A percentile compares a stretch with the other conserved stretches of the same genome.
These are phyloP conservation scores for Euclidium syriacum DNA, from an alignment of 345 rosid species.

Conservation along the genomic window DNA sequence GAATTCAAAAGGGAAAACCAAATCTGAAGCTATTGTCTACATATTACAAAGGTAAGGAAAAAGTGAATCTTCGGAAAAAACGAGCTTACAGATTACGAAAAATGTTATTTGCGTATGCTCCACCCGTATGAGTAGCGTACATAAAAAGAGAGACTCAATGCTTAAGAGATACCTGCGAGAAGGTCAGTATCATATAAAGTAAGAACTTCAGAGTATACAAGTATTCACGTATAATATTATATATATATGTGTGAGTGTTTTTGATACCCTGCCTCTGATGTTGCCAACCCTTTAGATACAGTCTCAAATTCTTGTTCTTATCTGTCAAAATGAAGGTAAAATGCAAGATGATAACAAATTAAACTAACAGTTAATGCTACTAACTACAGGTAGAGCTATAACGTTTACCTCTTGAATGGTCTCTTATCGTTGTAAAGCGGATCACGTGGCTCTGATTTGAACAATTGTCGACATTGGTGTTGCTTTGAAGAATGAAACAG, in stretches of 20 bases:
- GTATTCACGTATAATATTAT: background rate
- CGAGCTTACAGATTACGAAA: slow-evolving; percentile 81
- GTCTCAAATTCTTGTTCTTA: slow-evolving; percentile 81
- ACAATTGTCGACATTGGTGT: slow-evolving; percentile 53
- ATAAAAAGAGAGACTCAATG: slow-evolving; percentile 98
- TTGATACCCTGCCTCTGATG: slow-evolving; percentile 77
- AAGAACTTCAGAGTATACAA: background rate
- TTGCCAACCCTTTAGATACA: slow-evolving; percentile 81
- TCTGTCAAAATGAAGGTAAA: slow-evolving; percentile 35
- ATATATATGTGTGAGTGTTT: no score
- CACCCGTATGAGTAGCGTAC: slow-evolving; percentile 88
- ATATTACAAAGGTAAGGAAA: background rate
- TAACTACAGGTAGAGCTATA: background rate
- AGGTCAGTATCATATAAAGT: no score
- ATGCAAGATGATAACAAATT: background rate
- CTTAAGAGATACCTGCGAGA: slow-evolving; percentile 78
- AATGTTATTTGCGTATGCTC: slow-evolving; percentile 99
- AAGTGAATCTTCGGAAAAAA: background rate
- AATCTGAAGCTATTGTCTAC: background rate
- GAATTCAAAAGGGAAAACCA: background rate
- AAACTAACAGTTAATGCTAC: background rate
- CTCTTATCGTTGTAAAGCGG: slow-evolving; percentile 97
- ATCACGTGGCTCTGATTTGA: slow-evolving; percentile 89
- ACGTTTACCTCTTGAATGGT: slow-evolving; percentile 82
- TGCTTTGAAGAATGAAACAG: slow-evolving; percentile 41